A percentile compares a stretch with the other conserved stretches of the same genome.
These are phyloP conservation scores for Sarocladium kiliense DNA, from an alignment of 2,329 filamentous ascomycete species.

Conservation along the genomic window DNA sequence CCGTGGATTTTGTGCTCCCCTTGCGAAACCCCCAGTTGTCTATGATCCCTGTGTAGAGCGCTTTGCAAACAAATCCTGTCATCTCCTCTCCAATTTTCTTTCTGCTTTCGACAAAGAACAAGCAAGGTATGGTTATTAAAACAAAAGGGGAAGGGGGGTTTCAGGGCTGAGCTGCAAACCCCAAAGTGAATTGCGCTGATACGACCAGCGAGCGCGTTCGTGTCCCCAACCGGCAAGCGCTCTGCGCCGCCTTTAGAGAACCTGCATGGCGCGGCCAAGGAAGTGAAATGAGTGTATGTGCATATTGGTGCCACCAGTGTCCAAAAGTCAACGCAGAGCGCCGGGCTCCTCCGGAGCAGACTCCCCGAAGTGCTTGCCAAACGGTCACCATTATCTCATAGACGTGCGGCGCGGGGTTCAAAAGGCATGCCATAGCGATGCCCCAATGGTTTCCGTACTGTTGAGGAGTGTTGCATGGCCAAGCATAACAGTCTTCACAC, in stretches of 20 bases:
- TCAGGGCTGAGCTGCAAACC: neutral
- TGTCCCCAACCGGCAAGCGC: neutral
- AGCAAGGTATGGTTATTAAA: neutral
- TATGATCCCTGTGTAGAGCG: conserved; percentile 1
- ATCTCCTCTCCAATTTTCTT: neutral
- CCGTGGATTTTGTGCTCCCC: conserved; percentile 1
- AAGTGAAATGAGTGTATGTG: neutral
- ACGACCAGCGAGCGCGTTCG: neutral
- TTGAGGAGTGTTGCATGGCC: too few relatives aligned
- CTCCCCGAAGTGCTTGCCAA: too few relatives aligned
- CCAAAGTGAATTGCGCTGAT: neutral
- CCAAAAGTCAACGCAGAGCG: neutral
- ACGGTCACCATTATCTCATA: too few relatives aligned
- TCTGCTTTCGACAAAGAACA: neutral
- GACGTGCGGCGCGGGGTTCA: too few relatives aligned
- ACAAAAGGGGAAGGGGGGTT: neutral
- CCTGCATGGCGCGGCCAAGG: neutral
- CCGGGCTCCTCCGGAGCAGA: too few relatives aligned
- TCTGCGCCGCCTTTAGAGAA: neutral
- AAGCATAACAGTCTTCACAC: too few relatives aligned
- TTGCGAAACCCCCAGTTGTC: neutral
- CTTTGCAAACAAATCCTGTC: neutral
- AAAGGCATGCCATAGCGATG: too few relatives aligned
- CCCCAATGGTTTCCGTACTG: too few relatives aligned
- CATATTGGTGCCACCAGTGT: neutral